phyloP scores from a whole-genome alignment of 768 basidiomycete species.

The Boletus reticulatus region DNA sequence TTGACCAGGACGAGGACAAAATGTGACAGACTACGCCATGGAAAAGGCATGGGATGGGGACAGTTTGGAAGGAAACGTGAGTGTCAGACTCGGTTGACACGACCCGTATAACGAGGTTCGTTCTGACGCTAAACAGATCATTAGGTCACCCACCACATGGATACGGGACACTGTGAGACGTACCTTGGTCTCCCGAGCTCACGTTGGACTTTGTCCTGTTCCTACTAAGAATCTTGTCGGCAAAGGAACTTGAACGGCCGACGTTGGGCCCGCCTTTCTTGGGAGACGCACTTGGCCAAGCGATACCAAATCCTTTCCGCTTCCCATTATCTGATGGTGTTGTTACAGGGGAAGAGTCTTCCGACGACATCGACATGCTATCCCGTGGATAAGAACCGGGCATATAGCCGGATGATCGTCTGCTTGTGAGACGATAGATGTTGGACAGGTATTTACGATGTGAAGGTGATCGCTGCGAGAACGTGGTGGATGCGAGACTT shows the following conservation, averaged over 20 bases:
- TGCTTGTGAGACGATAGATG: constrained; percentile 44
- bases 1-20: too few relatives aligned
- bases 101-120: constrained; percentile 28
- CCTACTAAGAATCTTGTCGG: constrained; percentile 57
- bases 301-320: constrained; percentile 32
- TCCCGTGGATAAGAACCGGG: constrained; percentile 48
- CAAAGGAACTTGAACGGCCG: constrained; percentile 55
- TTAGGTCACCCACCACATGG: background rate
- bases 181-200: constrained; percentile 44
- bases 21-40: too few relatives aligned
- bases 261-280: constrained; percentile 46
- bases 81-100: constrained; percentile 21
- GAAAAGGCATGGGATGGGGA: background rate
- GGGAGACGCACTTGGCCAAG: constrained; percentile 50
- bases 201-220: constrained; percentile 52
- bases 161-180: constrained; percentile 18
- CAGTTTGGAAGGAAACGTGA: constrained; percentile 21
- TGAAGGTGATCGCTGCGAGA: constrained; percentile 53
- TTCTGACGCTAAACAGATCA: constrained; percentile 14
- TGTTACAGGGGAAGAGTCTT: constrained; percentile 60
- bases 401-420: constrained; percentile 38
- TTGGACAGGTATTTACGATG: constrained; percentile 45
- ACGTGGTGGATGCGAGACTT: constrained; percentile 37
- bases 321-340: constrained; percentile 53
- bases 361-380: constrained; percentile 66